Percentiles rank a stretch among this genome's conserved stretches.
Evolutionary conservation across 495 filamentous ascomycete species (phyloP).

Genomic region (Hypoxylon subgilvum): DNA sequence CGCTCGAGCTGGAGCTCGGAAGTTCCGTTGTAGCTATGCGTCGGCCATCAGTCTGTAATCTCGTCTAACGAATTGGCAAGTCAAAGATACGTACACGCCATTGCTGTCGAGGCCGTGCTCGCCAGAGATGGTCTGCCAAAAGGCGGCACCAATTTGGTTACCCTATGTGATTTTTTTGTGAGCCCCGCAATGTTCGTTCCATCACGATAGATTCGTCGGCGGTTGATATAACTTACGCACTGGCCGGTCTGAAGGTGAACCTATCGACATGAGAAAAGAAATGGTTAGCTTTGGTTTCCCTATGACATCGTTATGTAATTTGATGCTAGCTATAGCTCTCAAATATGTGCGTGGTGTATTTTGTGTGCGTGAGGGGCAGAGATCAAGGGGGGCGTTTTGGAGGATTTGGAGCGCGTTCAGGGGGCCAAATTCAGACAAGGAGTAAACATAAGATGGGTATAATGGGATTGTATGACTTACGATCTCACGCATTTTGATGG

Average conservation of each 20-base stretch:
- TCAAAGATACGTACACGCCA: conserved; percentile 61
- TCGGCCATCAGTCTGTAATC: conserved; percentile 38
- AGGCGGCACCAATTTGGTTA: conserved; percentile 99
- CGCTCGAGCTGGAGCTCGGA: conserved; percentile 99
- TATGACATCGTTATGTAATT: background rate
- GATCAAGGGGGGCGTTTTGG: conserved; percentile 40
- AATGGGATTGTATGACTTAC: conserved; percentile 64
- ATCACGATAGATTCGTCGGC: conserved; percentile 23
- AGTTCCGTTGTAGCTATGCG: conserved; percentile 88
- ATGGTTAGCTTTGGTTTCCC: conserved; percentile 43
- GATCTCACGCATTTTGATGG: conserved; percentile 87
- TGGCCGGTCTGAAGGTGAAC: conserved; percentile 99
- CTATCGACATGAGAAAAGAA: conserved; percentile 56
- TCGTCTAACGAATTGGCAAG: conserved; percentile 2
- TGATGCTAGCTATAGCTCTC: background rate
- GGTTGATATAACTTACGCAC: conserved; percentile 74
- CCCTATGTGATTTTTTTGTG: conserved; percentile 65
- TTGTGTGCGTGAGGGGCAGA: conserved; percentile 44
- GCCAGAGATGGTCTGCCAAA: conserved; percentile 98
- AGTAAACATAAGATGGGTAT: conserved; percentile 46
- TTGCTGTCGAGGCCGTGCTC: conserved; percentile 98
- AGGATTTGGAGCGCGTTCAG: conserved; percentile 70
- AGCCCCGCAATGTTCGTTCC: conserved; percentile 39
- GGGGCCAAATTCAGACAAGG: conserved; percentile 48
- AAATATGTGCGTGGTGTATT: background rate